phyloP scores from a whole-genome alignment of 2,329 filamentous ascomycete genomes.

The Cladosporium sp. region DNA sequence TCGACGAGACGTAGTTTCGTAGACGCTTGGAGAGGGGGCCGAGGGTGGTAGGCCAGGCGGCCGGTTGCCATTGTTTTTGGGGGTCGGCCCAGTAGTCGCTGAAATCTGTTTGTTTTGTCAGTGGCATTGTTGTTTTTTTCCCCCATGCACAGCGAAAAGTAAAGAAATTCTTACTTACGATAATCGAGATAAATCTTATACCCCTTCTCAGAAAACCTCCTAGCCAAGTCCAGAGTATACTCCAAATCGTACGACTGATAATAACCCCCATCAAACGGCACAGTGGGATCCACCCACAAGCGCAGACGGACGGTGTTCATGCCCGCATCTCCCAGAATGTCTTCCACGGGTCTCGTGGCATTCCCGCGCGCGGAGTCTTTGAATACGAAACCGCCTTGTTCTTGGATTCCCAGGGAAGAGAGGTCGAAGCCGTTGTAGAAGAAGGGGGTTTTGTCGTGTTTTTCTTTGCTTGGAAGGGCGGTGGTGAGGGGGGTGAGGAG shows the following conservation, averaged over 20 bases:
- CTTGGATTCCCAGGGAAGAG: constrained; percentile 34
- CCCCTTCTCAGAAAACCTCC: constrained; percentile 32
- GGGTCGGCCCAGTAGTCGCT: constrained; percentile 36
- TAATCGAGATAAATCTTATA: constrained; percentile 37
- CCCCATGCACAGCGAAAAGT: too few relatives aligned
- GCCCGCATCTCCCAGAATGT: constrained; percentile 33
- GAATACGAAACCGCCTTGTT: constrained; percentile 34
- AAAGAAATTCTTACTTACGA: too few relatives aligned
- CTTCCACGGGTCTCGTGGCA: constrained; percentile 31
- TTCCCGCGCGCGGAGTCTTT: constrained; percentile 36
- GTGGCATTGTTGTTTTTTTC: background rate
- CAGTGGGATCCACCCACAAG: constrained; percentile 29
- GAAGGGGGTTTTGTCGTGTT: constrained; percentile 11
- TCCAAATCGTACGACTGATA: constrained; percentile 29
- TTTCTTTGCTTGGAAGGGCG: too few relatives aligned
- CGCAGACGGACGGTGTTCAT: constrained; percentile 33
- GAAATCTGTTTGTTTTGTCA: constrained; percentile 15
- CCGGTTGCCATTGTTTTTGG: constrained; percentile 30
- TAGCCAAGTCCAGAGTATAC: constrained; percentile 32
- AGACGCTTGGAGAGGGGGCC: constrained; percentile 28
- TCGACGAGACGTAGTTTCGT: constrained; percentile 32
- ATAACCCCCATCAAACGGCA: constrained; percentile 24
- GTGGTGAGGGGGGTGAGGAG: too few relatives aligned
- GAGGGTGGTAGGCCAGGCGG: constrained; percentile 33
- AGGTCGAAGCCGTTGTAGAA: constrained; percentile 39